Percentiles rank a stretch among this genome's conserved stretches.
phyloP scores from a whole-genome alignment of 1,284 basidiomycete genomes.

The Microbotryomycetes sp. region DNA sequence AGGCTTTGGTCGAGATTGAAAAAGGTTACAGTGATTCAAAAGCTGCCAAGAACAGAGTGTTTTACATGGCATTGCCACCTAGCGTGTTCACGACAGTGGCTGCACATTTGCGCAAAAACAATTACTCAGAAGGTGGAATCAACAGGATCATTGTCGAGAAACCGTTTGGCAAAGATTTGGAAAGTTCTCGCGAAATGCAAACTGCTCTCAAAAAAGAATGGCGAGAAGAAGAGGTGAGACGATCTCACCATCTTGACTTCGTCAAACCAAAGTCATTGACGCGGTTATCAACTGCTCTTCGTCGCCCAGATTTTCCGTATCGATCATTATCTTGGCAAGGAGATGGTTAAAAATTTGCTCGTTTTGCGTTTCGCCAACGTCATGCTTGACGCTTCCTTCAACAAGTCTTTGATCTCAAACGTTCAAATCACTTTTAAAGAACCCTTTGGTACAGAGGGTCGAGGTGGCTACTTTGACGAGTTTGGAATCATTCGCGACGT shows the following conservation, averaged over 20 bases:
- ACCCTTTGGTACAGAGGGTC: slow-evolving; percentile 92
- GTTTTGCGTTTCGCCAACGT: slow-evolving; percentile 90
- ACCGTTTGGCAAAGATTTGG: slow-evolving; percentile 89
- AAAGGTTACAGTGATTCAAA: slow-evolving; percentile 52
- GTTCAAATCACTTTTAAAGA: slow-evolving; percentile 99
- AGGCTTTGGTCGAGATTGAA: slow-evolving; percentile 71
- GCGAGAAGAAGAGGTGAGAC: slow-evolving; percentile 68
- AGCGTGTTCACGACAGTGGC: slow-evolving; percentile 86
- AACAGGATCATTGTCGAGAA: slow-evolving; percentile 95
- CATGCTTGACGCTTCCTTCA: slow-evolving; percentile 77
- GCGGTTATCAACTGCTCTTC: neutral
- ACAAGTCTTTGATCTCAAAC: slow-evolving; percentile 88
- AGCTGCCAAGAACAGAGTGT: slow-evolving; percentile 35
- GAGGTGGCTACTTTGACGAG: slow-evolving; percentile 96
- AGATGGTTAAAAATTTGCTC: slow-evolving; percentile 97
- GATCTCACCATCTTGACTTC: neutral
- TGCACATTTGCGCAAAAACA: slow-evolving; percentile 69
- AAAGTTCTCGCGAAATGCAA: slow-evolving; percentile 75
- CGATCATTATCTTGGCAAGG: slow-evolving; percentile 96
- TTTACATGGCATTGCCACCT: slow-evolving; percentile 77
- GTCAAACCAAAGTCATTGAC: neutral
- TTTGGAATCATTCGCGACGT: slow-evolving; percentile 96
- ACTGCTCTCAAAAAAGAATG: slow-evolving; percentile 73
- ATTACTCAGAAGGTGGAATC: slow-evolving; percentile 63
- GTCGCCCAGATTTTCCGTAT: slow-evolving; percentile 72